phyloP scores from a whole-genome alignment of 331 rosid genomes.

The Saraca asoca region DNA sequence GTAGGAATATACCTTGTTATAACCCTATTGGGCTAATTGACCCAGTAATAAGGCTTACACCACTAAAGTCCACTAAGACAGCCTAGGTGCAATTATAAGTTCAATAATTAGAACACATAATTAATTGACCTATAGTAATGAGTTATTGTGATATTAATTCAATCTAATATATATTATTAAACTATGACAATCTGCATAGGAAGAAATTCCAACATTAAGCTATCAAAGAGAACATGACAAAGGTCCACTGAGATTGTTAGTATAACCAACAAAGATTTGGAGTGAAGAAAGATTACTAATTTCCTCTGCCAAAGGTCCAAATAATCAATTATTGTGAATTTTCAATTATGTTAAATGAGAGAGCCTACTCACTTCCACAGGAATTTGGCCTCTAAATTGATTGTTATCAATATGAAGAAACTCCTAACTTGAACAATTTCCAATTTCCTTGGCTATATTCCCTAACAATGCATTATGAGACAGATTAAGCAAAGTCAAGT shows the following conservation, averaged over 20 bases:
- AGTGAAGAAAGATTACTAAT: constrained; percentile 61
- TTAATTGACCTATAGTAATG: too few relatives aligned
- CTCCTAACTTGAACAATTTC: constrained; percentile 52
- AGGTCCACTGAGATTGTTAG: constrained; percentile 63
- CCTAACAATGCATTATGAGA: constrained; percentile 52
- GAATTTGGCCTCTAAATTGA: constrained; percentile 54
- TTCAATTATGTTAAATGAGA: constrained; percentile 47
- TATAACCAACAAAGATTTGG: constrained; percentile 47
- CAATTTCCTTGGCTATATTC: constrained; percentile 59
- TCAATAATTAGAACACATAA: too few relatives aligned
- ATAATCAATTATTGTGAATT: constrained; percentile 52
- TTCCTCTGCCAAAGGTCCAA: constrained; percentile 56
- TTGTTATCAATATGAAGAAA: constrained; percentile 53
- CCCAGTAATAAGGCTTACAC: too few relatives aligned
- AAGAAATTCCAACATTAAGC: too few relatives aligned
- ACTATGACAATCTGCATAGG: too few relatives aligned
- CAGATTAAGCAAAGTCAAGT: constrained; percentile 50
- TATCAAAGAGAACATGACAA: constrained; percentile 30
- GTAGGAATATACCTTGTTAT: too few relatives aligned
- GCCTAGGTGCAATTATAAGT: too few relatives aligned
- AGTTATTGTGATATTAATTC: too few relatives aligned
- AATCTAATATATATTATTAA: too few relatives aligned
- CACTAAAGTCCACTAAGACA: too few relatives aligned
- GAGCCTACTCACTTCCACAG: constrained; percentile 56
- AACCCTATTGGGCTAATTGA: too few relatives aligned